Conservation (phyloP, 148 eudicot species). For the Persicaria maculosa region DNA sequence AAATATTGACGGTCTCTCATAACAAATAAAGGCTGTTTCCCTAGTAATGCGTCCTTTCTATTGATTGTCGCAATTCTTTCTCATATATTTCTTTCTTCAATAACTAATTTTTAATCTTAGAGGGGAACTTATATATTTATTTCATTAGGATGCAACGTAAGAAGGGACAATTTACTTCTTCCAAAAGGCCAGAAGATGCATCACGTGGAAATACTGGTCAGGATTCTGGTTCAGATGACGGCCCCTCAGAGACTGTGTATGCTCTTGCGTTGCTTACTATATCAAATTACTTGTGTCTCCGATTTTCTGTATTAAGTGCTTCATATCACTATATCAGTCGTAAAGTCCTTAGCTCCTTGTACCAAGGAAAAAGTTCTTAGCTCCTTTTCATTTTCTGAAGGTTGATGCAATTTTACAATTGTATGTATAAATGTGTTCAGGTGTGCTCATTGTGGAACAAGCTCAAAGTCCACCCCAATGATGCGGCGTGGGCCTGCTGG, state of each 20-base stretch:
- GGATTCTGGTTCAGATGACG: conserved; percentile 51
- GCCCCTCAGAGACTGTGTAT: conserved; percentile 35
- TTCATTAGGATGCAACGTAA: conserved; percentile 60
- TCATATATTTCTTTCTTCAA: neutral
- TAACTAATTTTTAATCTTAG: neutral
- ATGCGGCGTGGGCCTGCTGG: conserved; percentile 92
- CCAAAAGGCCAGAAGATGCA: conserved; percentile 37
- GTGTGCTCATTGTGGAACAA: conserved; percentile 47
- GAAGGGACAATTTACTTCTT: conserved; percentile 62
- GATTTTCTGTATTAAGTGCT: neutral
- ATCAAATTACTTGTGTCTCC: neutral
- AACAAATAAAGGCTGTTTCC: neutral
- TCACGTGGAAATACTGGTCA: conserved; percentile 34
- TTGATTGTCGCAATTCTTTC: no score
- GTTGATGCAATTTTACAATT: conserved; percentile 28
- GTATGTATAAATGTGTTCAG: neutral
- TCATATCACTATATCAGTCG: neutral
- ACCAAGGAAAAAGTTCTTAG: neutral
- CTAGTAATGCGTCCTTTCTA: neutral
- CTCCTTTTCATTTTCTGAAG: neutral
- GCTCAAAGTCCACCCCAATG: conserved; percentile 60
- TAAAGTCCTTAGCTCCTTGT: neutral
- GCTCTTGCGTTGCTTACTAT: neutral
- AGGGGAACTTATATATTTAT: neutral
- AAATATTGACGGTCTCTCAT: neutral